Conservation (phyloP, 495 filamentous ascomycete species). For the Hyaloscypha bicolor region DNA sequence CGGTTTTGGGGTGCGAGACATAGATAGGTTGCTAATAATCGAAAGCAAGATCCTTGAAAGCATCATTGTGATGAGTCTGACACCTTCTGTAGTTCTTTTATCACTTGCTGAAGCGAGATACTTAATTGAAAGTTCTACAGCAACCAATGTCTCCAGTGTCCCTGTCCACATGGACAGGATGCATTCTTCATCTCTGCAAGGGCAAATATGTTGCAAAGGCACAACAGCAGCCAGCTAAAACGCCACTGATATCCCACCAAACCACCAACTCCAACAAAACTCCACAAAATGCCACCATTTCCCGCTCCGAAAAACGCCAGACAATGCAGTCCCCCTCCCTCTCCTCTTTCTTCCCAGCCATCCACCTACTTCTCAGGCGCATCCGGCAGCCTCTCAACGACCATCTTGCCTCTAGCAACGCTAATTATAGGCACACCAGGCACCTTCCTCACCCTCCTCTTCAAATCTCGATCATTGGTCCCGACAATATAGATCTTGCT, state of each 20-base stretch:
- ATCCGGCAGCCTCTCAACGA: conserved; percentile 88
- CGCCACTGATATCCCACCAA: not conserved
- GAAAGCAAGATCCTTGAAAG: no score
- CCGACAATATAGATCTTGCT: conserved; percentile 85
- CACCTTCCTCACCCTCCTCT: conserved; percentile 68
- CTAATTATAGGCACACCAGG: conserved; percentile 59
- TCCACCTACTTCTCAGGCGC: conserved; percentile 63
- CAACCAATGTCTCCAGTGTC: no score
- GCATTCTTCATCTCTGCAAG: not conserved
- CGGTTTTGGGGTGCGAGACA: not conserved
- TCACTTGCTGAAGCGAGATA: not conserved
- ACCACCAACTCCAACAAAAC: not conserved
- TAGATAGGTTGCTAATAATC: not conserved
- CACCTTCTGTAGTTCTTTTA: not conserved
- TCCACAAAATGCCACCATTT: conserved; percentile 4
- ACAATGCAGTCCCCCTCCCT: not conserved
- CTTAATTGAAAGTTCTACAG: not conserved
- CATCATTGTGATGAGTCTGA: no score
- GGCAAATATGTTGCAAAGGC: not conserved
- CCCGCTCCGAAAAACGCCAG: not conserved
- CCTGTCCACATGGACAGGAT: no score
- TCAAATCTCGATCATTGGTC: conserved; percentile 85
- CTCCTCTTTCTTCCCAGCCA: not conserved
- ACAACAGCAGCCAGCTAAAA: not conserved
- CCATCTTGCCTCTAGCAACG: conserved; percentile 62